These are phyloP conservation scores for Conringia planisiliqua DNA, from an alignment of 345 rosid species.

Conservation along the genomic window DNA sequence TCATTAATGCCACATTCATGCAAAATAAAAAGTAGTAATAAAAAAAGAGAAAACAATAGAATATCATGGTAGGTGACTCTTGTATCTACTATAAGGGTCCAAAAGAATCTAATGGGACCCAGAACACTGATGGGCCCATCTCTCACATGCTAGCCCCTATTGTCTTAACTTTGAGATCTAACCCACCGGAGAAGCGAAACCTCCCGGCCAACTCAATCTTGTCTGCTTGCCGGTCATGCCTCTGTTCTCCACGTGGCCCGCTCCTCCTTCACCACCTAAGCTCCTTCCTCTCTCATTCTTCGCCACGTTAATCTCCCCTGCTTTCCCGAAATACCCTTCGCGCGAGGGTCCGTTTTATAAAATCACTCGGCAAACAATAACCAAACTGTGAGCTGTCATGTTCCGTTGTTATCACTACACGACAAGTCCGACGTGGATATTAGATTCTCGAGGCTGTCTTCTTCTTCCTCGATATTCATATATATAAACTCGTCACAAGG, in stretches of 20 bases:
- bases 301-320: slow-evolving; percentile 29
- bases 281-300: slow-evolving; percentile 24
- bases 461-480: background rate
- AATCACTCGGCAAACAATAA: background rate
- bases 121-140: background rate
- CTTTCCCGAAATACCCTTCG: background rate
- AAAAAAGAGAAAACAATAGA: background rate
- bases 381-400: slow-evolving; percentile 32
- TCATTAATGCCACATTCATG: slow-evolving; percentile 26
- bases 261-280: slow-evolving; percentile 24
- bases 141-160: background rate
- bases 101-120: slow-evolving; percentile 17
- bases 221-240: slow-evolving; percentile 27
- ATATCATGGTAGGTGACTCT: slow-evolving; percentile 21
- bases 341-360: background rate
- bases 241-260: slow-evolving; percentile 31
- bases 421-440: slow-evolving; percentile 32
- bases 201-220: slow-evolving; percentile 30
- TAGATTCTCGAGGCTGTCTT: slow-evolving; percentile 27
- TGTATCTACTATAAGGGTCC: slow-evolving; percentile 30
- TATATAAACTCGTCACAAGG: slow-evolving; percentile 22
- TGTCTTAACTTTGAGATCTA: slow-evolving; percentile 23
- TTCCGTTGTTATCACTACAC: slow-evolving; percentile 19
- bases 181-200: slow-evolving; percentile 25
- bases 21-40: slow-evolving; percentile 22